Base-by-base conservation (phyloP, 2,329 filamentous ascomycete genomes). In the Fusarium sarcochroum region DNA sequence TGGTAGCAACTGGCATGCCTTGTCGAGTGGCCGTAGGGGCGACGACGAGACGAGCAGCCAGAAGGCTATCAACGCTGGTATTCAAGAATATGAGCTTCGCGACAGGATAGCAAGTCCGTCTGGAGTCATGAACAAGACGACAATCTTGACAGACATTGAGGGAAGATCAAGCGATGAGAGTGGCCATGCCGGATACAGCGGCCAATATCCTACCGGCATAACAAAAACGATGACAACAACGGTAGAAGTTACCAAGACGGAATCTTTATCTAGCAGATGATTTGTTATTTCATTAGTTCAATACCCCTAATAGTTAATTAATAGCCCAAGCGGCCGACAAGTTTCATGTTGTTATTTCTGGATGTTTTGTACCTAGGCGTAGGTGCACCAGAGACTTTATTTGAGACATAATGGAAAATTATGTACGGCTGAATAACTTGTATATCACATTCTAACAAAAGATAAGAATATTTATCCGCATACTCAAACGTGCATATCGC, bases 161-260 rank as follows among this genome's bases (percentile, higher is more conserved):
- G 66, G 69, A 17, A 72, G 70, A 25, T 68, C 61, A 1, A 76
- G 73, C 34, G 74, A 74, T 30, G 76, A 76, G 11, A 72, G 70
- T 38, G 56, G 71, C 5, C 56, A 44, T 14, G 9, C 52, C 14
- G 54, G 53, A 21, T 42, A 53, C n/a, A 54, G n/a, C 17, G 18
- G 57, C 32, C 46, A 44, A 3, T 62, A 58, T 35, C 46, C 25
- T 8, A 15, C 20, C 8, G 69, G 75, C 2, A 77, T 77, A 6
- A 76, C 71, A 10, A 77, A 76, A 56, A 77, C 75, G 4, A 76
- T 66, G 13, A 66, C 70, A n/a, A 76, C 73, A 2, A 76, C 73
- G 2, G 58, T 76, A 3, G 55, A 75, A 30, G 51, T 74, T 17
- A 64, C 57, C 17, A 66, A 66, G 15, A 23, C 42, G 2, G 46